Percentiles rank a stretch among this genome's conserved stretches.
These are phyloP conservation scores for Pichia phayaonensis DNA, from an alignment of 805 yeast genomes.

Conservation along the genomic window DNA sequence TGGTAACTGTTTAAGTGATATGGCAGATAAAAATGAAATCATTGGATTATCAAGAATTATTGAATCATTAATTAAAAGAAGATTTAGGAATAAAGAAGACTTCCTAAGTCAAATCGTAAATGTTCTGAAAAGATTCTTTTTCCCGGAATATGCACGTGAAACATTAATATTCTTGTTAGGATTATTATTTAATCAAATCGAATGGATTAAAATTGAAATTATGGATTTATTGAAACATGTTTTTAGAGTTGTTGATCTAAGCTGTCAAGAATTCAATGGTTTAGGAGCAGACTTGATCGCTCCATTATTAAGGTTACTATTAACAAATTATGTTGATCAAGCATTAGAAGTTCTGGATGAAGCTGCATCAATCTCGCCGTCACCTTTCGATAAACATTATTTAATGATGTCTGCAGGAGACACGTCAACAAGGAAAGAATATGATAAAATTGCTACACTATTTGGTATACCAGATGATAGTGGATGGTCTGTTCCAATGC, in stretches of 20 bases:
- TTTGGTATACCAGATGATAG: conserved; percentile 93
- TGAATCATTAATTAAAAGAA: conserved; percentile 64
- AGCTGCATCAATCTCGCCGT: conserved; percentile 77
- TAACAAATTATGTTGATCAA: conserved; percentile 81
- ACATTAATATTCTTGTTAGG: conserved; percentile 72
- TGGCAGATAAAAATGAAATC: conserved; percentile 52
- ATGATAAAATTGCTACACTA: conserved; percentile 77
- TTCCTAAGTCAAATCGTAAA: conserved; percentile 75
- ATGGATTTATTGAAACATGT: conserved; percentile 67
- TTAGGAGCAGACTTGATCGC: conserved; percentile 94
- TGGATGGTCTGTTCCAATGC: conserved; percentile 98
- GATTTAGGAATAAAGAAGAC: conserved; percentile 87
- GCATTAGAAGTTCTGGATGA: conserved; percentile 89
- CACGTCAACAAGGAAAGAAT: conserved; percentile 65
- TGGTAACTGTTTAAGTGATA: conserved; percentile 47
- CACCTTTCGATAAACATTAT: conserved; percentile 85
- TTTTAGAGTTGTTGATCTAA: conserved; percentile 71
- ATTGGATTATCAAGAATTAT: conserved; percentile 59
- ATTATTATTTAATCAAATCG: conserved; percentile 62
- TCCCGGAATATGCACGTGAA: conserved; percentile 69
- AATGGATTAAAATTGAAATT: conserved; percentile 77
- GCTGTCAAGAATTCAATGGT: conserved; percentile 71
- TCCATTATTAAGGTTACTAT: conserved; percentile 69
- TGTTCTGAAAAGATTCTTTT: conserved; percentile 58
- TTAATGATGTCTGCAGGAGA: conserved; percentile 88